Evolutionary conservation across 495 filamentous ascomycete species (phyloP).

Genomic region (Podospora comata): DNA sequence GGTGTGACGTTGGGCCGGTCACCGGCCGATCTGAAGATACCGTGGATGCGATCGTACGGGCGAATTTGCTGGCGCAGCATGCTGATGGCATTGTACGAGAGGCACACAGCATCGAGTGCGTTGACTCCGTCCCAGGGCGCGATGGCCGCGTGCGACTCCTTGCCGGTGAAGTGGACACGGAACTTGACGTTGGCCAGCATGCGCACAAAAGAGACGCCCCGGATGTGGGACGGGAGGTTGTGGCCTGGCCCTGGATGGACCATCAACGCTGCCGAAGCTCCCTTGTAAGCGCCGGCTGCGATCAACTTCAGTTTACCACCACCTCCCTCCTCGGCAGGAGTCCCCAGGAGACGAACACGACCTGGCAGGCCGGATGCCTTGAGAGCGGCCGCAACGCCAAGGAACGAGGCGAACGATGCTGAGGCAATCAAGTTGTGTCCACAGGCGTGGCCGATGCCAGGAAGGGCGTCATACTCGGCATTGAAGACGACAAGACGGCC

Average conservation of each 20-base stretch:
- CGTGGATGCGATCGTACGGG: constrained; percentile 35
- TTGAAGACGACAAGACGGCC: constrained; percentile 55
- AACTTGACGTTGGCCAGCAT: constrained; percentile 56
- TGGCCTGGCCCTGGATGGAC: constrained; percentile 49
- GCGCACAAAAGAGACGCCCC: constrained; percentile 40
- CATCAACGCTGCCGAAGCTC: constrained; percentile 51
- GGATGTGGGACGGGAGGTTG: constrained; percentile 24
- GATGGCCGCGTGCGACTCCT: constrained; percentile 55
- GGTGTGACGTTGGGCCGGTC: constrained; percentile 50
- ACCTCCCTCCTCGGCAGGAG: constrained; percentile 64
- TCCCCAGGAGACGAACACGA: constrained; percentile 60
- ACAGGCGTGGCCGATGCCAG: constrained; percentile 47
- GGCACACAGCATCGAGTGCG: constrained; percentile 59
- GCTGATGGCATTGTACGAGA: constrained; percentile 59
- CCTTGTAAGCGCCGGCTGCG: constrained; percentile 48
- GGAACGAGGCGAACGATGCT: constrained; percentile 55
- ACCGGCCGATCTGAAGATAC: constrained; percentile 29
- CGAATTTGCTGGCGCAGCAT: constrained; percentile 61
- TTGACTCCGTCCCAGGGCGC: constrained; percentile 66
- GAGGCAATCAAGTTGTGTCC: constrained; percentile 69
- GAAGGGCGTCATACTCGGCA: constrained; percentile 54
- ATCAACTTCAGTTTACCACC: constrained; percentile 52
- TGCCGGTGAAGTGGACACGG: constrained; percentile 42
- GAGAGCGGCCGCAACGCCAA: constrained; percentile 54
- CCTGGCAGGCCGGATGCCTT: constrained; percentile 49